A percentile compares a stretch with the other conserved stretches of the same genome.
These are phyloP conservation scores for Triticum timopheevii DNA, from an alignment of 176 grass and related monocot species.

Conservation along the genomic window DNA sequence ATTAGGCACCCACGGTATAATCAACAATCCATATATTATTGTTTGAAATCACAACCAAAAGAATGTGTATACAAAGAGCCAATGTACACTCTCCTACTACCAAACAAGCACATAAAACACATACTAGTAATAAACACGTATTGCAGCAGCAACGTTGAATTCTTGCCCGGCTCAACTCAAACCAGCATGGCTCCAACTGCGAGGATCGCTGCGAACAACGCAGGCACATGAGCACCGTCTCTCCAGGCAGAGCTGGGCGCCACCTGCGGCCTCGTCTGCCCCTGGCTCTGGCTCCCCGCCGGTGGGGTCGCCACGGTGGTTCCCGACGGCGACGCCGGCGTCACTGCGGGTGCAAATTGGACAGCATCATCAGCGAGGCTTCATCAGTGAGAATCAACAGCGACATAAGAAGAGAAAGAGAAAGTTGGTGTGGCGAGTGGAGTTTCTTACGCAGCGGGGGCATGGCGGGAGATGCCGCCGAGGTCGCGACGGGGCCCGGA, in stretches of 20 bases:
- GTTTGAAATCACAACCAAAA: too few relatives aligned
- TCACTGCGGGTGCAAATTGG: constrained; percentile 4
- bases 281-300: constrained; percentile 7
- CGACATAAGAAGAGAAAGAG: too few relatives aligned
- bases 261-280: constrained; percentile 41
- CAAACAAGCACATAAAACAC: not conserved
- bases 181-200: not conserved
- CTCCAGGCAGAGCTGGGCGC: constrained; percentile 46
- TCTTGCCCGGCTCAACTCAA: not conserved
- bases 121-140: not conserved
- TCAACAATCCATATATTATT: too few relatives aligned
- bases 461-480: constrained; percentile 20
- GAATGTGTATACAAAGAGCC: too few relatives aligned
- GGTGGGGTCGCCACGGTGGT: constrained; percentile 23
- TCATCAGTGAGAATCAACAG: not conserved
- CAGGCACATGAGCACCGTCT: not conserved
- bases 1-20: too few relatives aligned
- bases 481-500: constrained; percentile 36
- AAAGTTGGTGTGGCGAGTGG: not conserved
- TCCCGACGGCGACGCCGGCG: constrained; percentile 29
- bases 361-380: not conserved
- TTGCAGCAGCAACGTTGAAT: not conserved
- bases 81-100: too few relatives aligned
- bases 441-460: constrained; percentile 60
- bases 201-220: not conserved